phyloP scores from a whole-genome alignment of 1,139 yeast genomes.

The Geotrichum candidum region DNA sequence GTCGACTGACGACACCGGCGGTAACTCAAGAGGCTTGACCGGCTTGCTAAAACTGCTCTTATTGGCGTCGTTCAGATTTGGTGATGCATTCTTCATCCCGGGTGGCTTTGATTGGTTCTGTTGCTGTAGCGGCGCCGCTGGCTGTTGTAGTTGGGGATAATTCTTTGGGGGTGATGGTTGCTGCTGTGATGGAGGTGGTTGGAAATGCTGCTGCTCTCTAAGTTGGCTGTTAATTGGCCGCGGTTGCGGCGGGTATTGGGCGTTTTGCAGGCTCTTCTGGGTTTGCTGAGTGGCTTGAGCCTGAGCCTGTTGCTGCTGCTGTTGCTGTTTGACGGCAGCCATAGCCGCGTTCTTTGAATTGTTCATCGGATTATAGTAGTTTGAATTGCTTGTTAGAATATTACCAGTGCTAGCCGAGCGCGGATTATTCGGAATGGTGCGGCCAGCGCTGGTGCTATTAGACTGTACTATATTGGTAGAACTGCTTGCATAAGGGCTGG shows the following conservation, averaged over 20 bases:
- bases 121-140: conserved; percentile 21
- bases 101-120: conserved; percentile 4
- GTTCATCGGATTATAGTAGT: not conserved
- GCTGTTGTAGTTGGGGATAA: not conserved
- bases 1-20: conserved; percentile 57
- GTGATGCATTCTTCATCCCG: not conserved
- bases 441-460: conserved; percentile 8
- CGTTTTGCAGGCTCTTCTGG: not conserved
- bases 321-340: conserved; percentile 20
- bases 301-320: conserved; percentile 23
- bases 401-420: conserved; percentile 11
- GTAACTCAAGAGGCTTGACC: conserved; percentile 39
- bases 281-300: not conserved
- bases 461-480: conserved; percentile 10
- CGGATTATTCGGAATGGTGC: not conserved
- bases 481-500: not conserved
- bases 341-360: conserved; percentile 1
- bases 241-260: not conserved
- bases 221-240: conserved; percentile 1
- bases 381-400: not conserved
- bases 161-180: not conserved
- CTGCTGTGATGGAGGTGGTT: conserved; percentile 3
- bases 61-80: not conserved
- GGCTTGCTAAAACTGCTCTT: not conserved
- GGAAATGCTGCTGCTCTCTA: conserved; percentile 10